These are phyloP conservation scores for Pyrenophora teres DNA, from an alignment of 2,329 filamentous ascomycete genomes.

Conservation along the genomic window DNA sequence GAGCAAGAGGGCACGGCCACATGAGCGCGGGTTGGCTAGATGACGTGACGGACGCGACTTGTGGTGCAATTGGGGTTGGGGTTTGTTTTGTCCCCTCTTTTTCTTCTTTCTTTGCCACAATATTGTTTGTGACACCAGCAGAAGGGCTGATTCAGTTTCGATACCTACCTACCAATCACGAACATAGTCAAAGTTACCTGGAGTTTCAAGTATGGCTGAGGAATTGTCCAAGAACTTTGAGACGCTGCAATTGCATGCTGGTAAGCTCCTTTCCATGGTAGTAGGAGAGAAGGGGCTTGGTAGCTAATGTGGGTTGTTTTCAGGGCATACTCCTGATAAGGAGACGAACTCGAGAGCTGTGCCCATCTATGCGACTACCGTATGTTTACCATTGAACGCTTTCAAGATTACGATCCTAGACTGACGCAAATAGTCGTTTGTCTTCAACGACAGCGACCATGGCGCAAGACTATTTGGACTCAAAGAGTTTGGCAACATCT, in stretches of 20 bases:
- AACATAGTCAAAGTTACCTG: neutral
- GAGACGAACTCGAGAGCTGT: slow-evolving; percentile 86
- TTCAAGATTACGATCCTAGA: neutral
- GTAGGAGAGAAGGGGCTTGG: neutral
- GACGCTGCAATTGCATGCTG: slow-evolving; percentile 58
- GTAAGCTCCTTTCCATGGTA: slow-evolving; percentile 30
- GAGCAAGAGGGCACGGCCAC: neutral
- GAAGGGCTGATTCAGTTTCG: neutral
- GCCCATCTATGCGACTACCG: slow-evolving; percentile 93
- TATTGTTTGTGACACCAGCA: neutral
- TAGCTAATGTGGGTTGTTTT: slow-evolving; percentile 3
- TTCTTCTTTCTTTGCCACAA: neutral
- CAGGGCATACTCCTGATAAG: slow-evolving; percentile 78
- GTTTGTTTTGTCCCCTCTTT: neutral
- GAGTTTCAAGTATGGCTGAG: slow-evolving; percentile 38
- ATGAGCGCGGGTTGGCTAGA: slow-evolving; percentile 1
- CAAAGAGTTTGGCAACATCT: slow-evolving; percentile 97
- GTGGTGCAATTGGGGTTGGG: neutral
- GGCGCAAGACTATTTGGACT: slow-evolving; percentile 93
- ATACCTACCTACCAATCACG: neutral
- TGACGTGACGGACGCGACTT: slow-evolving; percentile 10
- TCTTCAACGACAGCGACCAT: slow-evolving; percentile 95
- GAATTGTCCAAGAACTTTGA: slow-evolving; percentile 53
- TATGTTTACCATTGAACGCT: slow-evolving; percentile 35
- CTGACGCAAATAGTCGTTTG: slow-evolving; percentile 67